Evolutionary conservation across 305 asterid genomes (phyloP).

Genomic region (Fraxinus angustifolia): DNA sequence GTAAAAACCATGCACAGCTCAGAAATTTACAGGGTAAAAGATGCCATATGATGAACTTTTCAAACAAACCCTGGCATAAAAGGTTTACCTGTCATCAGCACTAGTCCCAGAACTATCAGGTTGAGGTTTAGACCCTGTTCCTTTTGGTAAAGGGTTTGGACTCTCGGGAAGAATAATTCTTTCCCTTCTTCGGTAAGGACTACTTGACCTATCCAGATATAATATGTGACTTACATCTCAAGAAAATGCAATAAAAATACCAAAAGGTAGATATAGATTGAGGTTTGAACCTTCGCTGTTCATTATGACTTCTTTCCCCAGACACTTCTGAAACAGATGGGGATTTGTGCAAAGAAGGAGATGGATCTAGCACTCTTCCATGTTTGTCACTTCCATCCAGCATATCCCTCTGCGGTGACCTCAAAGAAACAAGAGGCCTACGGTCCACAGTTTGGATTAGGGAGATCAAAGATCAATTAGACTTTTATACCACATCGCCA

Average conservation of each 20-base stretch:
- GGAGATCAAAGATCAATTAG: slow-evolving; percentile 10
- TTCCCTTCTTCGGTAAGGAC: slow-evolving; percentile 35
- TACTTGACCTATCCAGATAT: slow-evolving; percentile 41
- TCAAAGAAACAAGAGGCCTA: slow-evolving; percentile 41
- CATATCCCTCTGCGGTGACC: slow-evolving; percentile 59
- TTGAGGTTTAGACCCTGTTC: slow-evolving; percentile 35
- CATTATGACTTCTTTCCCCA: slow-evolving; percentile 32
- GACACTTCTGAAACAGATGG: slow-evolving; percentile 47
- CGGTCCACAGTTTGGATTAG: slow-evolving; percentile 28
- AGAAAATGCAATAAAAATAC: slow-evolving; percentile 20
- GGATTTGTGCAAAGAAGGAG: slow-evolving; percentile 38
- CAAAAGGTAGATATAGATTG: slow-evolving; percentile 13
- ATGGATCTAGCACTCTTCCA: slow-evolving; percentile 31
- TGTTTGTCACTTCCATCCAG: slow-evolving; percentile 36
- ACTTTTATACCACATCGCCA: slow-evolving; percentile 3
- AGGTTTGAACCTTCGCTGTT: slow-evolving; percentile 34
- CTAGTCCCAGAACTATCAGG: slow-evolving; percentile 44
- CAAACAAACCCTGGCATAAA: slow-evolving; percentile 29
- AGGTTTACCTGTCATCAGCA: slow-evolving; percentile 34
- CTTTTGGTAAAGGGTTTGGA: slow-evolving; percentile 32
- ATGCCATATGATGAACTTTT: slow-evolving; percentile 1
- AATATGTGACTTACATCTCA: slow-evolving; percentile 10
- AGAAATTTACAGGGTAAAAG: slow-evolving; percentile 16
- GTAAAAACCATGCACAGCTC: slow-evolving; percentile 14
- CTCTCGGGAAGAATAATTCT: slow-evolving; percentile 34